Evolutionary conservation across 2,329 filamentous ascomycete species (phyloP).

Genomic region (Fusarium caatingaense): DNA sequence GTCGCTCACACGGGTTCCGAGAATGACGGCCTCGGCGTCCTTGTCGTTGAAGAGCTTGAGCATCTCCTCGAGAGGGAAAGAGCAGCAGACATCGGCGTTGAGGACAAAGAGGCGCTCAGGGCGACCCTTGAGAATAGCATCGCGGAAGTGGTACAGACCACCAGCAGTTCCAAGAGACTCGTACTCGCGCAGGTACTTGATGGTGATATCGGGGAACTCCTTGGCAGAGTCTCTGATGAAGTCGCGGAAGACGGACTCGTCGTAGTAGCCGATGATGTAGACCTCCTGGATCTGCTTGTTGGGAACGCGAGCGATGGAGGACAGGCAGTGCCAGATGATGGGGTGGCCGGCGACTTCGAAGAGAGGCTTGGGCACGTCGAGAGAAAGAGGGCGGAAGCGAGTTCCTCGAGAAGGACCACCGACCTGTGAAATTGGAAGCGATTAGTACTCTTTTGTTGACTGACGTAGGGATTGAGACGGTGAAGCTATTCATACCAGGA

Average conservation of each 20-base stretch:
- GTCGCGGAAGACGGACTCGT: slow-evolving; percentile 95
- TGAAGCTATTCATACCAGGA: slow-evolving; percentile 72
- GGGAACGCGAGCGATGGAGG: slow-evolving; percentile 88
- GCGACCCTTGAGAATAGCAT: slow-evolving; percentile 95
- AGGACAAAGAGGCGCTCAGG: slow-evolving; percentile 97
- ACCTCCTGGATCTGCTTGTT: slow-evolving; percentile 87
- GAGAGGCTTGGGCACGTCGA: slow-evolving; percentile 97
- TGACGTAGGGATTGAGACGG: neutral
- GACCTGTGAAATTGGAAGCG: slow-evolving; percentile 67
- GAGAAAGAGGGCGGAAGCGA: slow-evolving; percentile 91
- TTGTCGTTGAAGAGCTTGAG: slow-evolving; percentile 92
- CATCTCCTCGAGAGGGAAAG: slow-evolving; percentile 96
- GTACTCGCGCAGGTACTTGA: slow-evolving; percentile 98
- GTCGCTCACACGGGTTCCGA: slow-evolving; percentile 90
- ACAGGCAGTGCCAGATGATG: slow-evolving; percentile 98
- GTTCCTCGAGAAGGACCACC: slow-evolving; percentile 96
- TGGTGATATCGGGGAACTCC: slow-evolving; percentile 84
- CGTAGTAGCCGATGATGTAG: slow-evolving; percentile 98
- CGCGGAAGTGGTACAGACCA: slow-evolving; percentile 98
- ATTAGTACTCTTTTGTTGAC: slow-evolving; percentile 43
- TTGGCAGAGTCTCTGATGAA: slow-evolving; percentile 93
- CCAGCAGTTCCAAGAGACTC: slow-evolving; percentile 95
- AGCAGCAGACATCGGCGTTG: slow-evolving; percentile 99
- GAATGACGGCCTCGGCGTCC: slow-evolving; percentile 94
- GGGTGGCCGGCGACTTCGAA: slow-evolving; percentile 98